Conservation (phyloP, 1,139 yeast species). For the Kodamaea fungicola region DNA sequence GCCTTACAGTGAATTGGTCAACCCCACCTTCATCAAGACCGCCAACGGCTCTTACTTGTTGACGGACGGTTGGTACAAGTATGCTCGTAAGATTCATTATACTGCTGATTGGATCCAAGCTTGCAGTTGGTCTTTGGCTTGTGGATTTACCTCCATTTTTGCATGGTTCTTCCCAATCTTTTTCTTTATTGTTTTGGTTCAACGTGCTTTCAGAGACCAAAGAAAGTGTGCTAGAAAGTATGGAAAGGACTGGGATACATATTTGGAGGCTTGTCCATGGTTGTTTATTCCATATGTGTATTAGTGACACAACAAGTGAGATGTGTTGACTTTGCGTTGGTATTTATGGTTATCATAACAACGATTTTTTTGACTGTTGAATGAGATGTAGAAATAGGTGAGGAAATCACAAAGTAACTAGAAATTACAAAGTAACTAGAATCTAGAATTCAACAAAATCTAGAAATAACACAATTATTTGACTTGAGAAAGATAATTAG, state of each 20-base stretch:
- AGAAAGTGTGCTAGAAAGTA: conserved; percentile 81
- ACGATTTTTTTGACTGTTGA: too few relatives aligned
- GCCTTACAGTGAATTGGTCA: conserved; percentile 74
- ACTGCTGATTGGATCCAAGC: conserved; percentile 92
- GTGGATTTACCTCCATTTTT: conserved; percentile 84
- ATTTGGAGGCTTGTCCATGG: conserved; percentile 85
- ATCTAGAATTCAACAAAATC: too few relatives aligned
- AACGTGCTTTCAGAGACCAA: conserved; percentile 85
- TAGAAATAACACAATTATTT: too few relatives aligned
- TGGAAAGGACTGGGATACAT: conserved; percentile 91
- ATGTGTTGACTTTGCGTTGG: too few relatives aligned
- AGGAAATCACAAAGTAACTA: too few relatives aligned
- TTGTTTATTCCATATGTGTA: conserved; percentile 84
- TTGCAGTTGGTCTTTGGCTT: conserved; percentile 85
- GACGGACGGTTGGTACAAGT: conserved; percentile 91
- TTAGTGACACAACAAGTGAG: too few relatives aligned
- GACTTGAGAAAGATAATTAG: too few relatives aligned
- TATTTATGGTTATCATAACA: too few relatives aligned
- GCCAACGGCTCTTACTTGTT: conserved; percentile 79
- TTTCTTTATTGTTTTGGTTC: conserved; percentile 81
- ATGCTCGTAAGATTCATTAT: conserved; percentile 91
- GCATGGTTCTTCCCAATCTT: conserved; percentile 96
- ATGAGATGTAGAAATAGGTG: too few relatives aligned
- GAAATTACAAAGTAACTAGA: too few relatives aligned
- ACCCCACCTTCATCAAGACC: conserved; percentile 84